Conservation (phyloP, 129 eudicot genomes). For the Lactuca sativa region DNA sequence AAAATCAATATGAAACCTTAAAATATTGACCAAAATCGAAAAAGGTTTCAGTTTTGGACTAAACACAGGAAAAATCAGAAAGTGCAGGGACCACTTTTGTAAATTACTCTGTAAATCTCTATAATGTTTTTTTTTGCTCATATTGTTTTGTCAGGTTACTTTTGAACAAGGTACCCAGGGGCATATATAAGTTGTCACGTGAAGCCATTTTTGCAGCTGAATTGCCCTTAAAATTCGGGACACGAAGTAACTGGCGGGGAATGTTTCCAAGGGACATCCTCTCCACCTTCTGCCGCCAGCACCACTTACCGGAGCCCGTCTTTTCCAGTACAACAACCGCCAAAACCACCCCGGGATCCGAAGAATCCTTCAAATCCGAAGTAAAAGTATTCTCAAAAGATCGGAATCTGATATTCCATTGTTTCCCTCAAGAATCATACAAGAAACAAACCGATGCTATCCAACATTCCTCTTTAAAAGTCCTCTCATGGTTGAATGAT, state of each 20-base stretch:
- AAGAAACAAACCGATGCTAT: slow-evolving; percentile 80
- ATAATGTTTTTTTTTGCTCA: not conserved
- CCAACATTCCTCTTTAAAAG: slow-evolving; percentile 59
- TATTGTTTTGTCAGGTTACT: slow-evolving; percentile 50
- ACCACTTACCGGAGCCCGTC: slow-evolving; percentile 70
- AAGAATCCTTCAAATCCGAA: slow-evolving; percentile 58
- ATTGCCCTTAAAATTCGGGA: slow-evolving; percentile 61
- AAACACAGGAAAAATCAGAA: no score
- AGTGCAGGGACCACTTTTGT: no score
- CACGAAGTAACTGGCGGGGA: slow-evolving; percentile 86
- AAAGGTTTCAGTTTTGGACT: no score
- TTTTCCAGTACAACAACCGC: slow-evolving; percentile 36
- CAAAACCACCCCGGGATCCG: slow-evolving; percentile 13
- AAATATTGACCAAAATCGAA: no score
- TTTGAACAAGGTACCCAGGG: slow-evolving; percentile 63
- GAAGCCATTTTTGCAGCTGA: slow-evolving; percentile 79
- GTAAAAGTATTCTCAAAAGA: slow-evolving; percentile 62
- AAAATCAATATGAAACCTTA: no score
- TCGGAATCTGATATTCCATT: slow-evolving; percentile 53
- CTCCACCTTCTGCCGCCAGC: slow-evolving; percentile 71
- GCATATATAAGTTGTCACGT: slow-evolving; percentile 73
- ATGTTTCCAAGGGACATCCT: slow-evolving; percentile 78
- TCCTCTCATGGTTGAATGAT: slow-evolving; percentile 55
- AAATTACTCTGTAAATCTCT: not conserved
- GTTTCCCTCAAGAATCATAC: slow-evolving; percentile 53